Percentiles rank a stretch among this genome's conserved stretches.
Evolutionary conservation across 1,284 basidiomycete genomes (phyloP).

Genomic region (Rhodotorula glutinis): DNA sequence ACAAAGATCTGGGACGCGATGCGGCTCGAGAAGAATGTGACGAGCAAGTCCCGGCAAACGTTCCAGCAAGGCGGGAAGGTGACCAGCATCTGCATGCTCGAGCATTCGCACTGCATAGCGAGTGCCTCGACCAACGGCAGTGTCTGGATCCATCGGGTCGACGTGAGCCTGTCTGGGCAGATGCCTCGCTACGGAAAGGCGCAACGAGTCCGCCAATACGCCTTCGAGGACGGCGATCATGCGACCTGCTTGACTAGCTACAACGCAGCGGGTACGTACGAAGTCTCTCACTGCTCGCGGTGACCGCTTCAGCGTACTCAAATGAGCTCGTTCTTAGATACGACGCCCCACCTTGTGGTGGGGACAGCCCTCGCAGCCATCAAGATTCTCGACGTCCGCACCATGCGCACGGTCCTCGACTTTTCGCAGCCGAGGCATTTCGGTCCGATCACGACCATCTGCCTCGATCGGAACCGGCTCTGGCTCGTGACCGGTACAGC

Average conservation of each 20-base stretch:
- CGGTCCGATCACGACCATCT: slow-evolving; percentile 80
- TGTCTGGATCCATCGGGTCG: slow-evolving; percentile 50
- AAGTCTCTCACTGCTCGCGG: background rate
- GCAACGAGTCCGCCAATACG: slow-evolving; percentile 48
- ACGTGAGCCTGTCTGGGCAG: slow-evolving; percentile 43
- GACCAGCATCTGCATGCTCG: slow-evolving; percentile 46
- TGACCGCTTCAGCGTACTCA: background rate
- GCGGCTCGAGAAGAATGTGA: slow-evolving; percentile 69
- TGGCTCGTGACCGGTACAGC: slow-evolving; percentile 88
- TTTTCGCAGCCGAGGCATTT: slow-evolving; percentile 81
- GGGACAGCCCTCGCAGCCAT: slow-evolving; percentile 78
- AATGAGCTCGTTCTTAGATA: slow-evolving; percentile 24
- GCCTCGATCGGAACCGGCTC: slow-evolving; percentile 71
- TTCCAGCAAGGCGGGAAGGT: slow-evolving; percentile 48
- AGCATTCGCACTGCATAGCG: slow-evolving; percentile 50
- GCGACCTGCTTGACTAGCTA: slow-evolving; percentile 49
- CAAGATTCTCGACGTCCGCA: slow-evolving; percentile 76
- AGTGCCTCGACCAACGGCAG: slow-evolving; percentile 49
- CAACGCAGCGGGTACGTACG: slow-evolving; percentile 40
- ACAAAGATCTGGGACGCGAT: slow-evolving; percentile 81
- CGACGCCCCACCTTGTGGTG: slow-evolving; percentile 61
- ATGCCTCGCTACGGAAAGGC: slow-evolving; percentile 50
- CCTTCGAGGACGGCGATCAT: slow-evolving; percentile 47
- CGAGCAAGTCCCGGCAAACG: slow-evolving; percentile 50
- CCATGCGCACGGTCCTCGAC: slow-evolving; percentile 70